Evolutionary conservation across 371 early-diverging fungal genomes (phyloP).

Genomic region (Sporodiniella umbellata): DNA sequence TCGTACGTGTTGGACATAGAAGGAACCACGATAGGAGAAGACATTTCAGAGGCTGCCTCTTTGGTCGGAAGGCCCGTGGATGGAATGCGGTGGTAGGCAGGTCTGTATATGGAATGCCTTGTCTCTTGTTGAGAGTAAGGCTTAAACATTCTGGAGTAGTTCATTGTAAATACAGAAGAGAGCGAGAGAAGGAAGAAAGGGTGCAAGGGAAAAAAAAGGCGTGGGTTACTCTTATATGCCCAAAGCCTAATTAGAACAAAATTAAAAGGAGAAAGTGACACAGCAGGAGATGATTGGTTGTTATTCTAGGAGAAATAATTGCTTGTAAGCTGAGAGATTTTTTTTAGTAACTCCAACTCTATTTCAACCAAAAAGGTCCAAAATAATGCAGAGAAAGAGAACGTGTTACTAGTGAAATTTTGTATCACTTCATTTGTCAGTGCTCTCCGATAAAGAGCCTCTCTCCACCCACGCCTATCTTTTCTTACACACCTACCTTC

Average conservation of each 20-base stretch:
- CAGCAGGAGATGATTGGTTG: conserved; percentile 4
- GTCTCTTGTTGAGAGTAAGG: conserved; percentile 19
- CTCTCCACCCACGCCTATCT: neutral
- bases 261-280: conserved; percentile 3
- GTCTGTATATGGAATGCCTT: conserved; percentile 24
- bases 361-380: conserved; percentile 11
- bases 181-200: conserved; percentile 2
- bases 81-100: conserved; percentile 26
- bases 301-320: conserved; percentile 6
- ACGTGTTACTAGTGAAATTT: conserved; percentile 16
- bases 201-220: too few relatives aligned
- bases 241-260: neutral
- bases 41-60: conserved; percentile 8
- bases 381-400: conserved; percentile 8
- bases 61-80: conserved; percentile 12
- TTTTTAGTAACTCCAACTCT: neutral
- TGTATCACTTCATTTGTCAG: conserved; percentile 21
- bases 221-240: neutral
- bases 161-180: conserved; percentile 13
- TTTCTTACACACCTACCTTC: too few relatives aligned
- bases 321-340: neutral
- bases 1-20: conserved; percentile 15
- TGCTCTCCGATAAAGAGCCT: conserved; percentile 23
- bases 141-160: conserved; percentile 22
- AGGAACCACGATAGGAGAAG: conserved; percentile 26